phyloP scores from a whole-genome alignment of 176 grass and related monocot species.

The Musa troglodytarum region DNA sequence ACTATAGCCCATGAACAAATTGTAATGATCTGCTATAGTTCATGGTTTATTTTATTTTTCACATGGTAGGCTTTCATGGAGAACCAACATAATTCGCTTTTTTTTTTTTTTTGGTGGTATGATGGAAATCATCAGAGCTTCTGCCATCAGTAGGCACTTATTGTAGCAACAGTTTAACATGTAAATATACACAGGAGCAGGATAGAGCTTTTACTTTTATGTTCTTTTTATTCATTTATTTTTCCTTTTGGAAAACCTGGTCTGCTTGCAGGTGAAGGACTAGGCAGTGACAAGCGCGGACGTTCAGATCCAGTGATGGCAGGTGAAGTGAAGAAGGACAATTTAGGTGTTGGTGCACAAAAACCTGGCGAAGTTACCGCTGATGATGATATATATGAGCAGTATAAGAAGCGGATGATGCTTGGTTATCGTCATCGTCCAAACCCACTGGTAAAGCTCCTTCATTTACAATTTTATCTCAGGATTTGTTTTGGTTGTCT shows the following conservation, averaged over 20 bases:
- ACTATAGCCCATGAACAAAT: neutral
- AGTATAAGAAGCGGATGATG: conserved; percentile 99
- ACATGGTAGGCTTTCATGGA: too few species aligned
- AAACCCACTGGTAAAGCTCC: conserved; percentile 60
- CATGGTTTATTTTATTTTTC: neutral
- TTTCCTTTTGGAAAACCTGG: neutral
- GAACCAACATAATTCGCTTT: neutral
- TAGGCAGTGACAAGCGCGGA: conserved; percentile 82
- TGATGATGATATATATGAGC: conserved; percentile 98
- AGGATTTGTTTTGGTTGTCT: too few species aligned
- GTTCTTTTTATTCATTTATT: too few species aligned
- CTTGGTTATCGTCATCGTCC: conserved; percentile 88
- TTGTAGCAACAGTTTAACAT: too few species aligned
- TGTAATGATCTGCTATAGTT: neutral
- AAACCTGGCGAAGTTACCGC: conserved; percentile 61
- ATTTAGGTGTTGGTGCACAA: conserved; percentile 85
- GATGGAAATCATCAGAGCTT: neutral
- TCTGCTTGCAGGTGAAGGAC: conserved; percentile 75
- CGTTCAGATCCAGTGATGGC: conserved; percentile 79
- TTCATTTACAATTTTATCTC: too few species aligned
- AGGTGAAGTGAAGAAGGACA: conserved; percentile 77
- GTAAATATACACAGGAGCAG: too few species aligned
- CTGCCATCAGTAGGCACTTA: too few species aligned
- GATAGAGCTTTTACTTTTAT: too few species aligned
- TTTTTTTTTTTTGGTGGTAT: neutral